phyloP scores from a whole-genome alignment of 192 early-diverging fungal genomes.

The Coemansia sp. region DNA sequence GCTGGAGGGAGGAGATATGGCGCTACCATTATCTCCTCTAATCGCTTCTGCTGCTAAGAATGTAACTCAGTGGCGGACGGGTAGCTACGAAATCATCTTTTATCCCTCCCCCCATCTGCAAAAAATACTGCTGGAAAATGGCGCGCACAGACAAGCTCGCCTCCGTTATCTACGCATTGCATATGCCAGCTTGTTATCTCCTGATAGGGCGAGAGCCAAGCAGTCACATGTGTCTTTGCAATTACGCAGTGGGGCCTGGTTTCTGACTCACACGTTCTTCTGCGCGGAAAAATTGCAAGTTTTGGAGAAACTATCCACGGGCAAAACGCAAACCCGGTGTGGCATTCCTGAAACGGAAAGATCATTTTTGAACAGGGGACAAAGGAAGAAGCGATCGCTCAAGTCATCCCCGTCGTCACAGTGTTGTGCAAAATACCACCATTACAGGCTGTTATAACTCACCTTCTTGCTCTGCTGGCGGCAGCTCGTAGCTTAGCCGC shows the following conservation, averaged over 20 bases:
- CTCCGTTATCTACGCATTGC: too few species aligned
- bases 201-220: neutral
- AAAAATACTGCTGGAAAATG: neutral
- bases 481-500: conserved; percentile 38
- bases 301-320: neutral
- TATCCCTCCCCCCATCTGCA: neutral
- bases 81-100: too few species aligned
- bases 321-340: too few species aligned
- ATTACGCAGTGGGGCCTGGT: neutral
- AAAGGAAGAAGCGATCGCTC: too few species aligned
- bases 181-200: too few species aligned
- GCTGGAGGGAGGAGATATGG: too few species aligned
- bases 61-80: too few species aligned
- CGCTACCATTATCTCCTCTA: too few species aligned
- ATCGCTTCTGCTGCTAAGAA: too few species aligned
- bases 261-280: neutral
- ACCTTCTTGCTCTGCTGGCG: conserved; percentile 1
- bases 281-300: neutral
- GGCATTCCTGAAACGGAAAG: too few species aligned
- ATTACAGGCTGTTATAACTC: neutral
- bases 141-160: neutral
- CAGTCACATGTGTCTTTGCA: neutral
- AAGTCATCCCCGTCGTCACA: too few species aligned
- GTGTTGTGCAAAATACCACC: neutral
- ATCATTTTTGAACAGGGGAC: too few species aligned